A percentile compares a stretch with the other conserved stretches of the same genome.
These are phyloP conservation scores for Plectosphaerella sp. DNA, from an alignment of 2,329 filamentous ascomycete species.

Conservation along the genomic window DNA sequence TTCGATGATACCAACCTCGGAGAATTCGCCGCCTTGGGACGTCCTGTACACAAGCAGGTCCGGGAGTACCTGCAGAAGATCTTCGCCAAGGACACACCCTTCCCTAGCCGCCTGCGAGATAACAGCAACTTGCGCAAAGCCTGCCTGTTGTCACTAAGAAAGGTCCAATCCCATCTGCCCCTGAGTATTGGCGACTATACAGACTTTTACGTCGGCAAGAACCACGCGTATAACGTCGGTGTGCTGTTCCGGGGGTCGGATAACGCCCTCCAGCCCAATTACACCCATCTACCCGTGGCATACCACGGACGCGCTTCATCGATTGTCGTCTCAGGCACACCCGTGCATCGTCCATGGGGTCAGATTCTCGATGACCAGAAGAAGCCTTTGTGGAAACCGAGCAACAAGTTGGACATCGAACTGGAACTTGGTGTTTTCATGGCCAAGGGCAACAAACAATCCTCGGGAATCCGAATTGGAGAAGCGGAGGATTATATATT, in stretches of 20 bases:
- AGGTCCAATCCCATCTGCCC: slow-evolving; percentile 57
- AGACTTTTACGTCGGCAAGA: slow-evolving; percentile 69
- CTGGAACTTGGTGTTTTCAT: slow-evolving; percentile 68
- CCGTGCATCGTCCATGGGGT: slow-evolving; percentile 60
- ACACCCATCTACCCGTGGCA: slow-evolving; percentile 67
- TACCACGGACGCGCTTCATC: slow-evolving; percentile 70
- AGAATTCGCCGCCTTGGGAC: slow-evolving; percentile 63
- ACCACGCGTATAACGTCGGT: slow-evolving; percentile 63
- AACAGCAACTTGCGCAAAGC: not conserved
- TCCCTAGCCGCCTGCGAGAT: not conserved
- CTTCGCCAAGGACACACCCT: slow-evolving; percentile 44
- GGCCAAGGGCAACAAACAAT: slow-evolving; percentile 55
- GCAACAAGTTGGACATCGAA: slow-evolving; percentile 57
- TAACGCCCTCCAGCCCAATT: slow-evolving; percentile 70
- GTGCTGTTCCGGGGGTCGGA: slow-evolving; percentile 61
- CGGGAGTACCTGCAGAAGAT: slow-evolving; percentile 59
- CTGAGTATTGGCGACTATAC: slow-evolving; percentile 72
- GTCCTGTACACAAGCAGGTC: slow-evolving; percentile 59
- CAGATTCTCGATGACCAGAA: slow-evolving; percentile 32
- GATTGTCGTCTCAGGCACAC: slow-evolving; percentile 65
- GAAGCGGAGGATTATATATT: slow-evolving; percentile 64
- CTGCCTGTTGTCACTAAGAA: not conserved
- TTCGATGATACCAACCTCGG: slow-evolving; percentile 54
- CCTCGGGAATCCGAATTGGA: slow-evolving; percentile 55
- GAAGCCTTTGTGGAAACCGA: not conserved